These are phyloP conservation scores for Chlorella vulgaris DNA, from an alignment of 139 green algal genomes.

Conservation along the genomic window DNA sequence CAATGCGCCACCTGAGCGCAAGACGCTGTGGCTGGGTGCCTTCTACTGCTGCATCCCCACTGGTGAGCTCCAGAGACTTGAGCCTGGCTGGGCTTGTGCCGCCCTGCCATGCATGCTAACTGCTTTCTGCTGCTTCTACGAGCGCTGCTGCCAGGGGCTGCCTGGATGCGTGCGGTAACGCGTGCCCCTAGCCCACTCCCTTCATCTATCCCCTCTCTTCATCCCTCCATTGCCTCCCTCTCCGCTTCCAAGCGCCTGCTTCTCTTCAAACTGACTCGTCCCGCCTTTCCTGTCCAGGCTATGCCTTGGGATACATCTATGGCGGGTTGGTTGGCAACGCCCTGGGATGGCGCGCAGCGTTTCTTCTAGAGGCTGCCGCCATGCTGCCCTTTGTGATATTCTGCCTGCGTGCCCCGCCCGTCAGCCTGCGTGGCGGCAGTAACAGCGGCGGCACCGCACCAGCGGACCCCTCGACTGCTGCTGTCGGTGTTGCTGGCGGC, in stretches of 20 bases:
- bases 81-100: neutral
- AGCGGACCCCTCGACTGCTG: neutral
- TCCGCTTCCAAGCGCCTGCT: no score
- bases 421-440: slow-evolving; percentile 61
- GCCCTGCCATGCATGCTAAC: neutral
- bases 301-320: slow-evolving; percentile 84
- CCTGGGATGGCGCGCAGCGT: slow-evolving; percentile 82
- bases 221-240: slow-evolving; percentile 20
- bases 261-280: neutral
- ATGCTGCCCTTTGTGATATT: slow-evolving; percentile 87
- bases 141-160: neutral
- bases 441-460: neutral
- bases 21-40: slow-evolving; percentile 83
- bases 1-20: slow-evolving; percentile 71
- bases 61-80: slow-evolving; percentile 14
- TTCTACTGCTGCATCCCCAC: slow-evolving; percentile 96
- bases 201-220: neutral
- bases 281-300: neutral
- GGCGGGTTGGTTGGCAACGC: slow-evolving; percentile 64
- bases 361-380: slow-evolving; percentile 75
- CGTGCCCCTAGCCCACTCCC: no score
- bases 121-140: no score
- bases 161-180: neutral
- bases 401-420: slow-evolving; percentile 51
- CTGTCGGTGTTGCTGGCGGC: no score